Evolutionary conservation across 1,284 basidiomycete species (phyloP).

Genomic region (Naganishia sp.): DNA sequence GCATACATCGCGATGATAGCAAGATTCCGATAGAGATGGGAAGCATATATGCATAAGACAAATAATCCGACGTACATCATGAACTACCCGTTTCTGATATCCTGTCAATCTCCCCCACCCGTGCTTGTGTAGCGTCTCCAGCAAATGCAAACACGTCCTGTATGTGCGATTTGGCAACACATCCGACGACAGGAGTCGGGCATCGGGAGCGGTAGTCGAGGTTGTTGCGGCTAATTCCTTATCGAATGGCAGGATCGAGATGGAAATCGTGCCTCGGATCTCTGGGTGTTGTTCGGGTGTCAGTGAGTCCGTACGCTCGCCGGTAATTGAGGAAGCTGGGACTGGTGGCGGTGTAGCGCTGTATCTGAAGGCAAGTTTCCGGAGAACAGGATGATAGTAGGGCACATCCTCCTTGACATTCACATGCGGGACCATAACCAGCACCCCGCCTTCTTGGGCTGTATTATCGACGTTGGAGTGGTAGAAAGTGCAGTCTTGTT

Average conservation of each 20-base stretch:
- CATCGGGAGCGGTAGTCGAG: background rate
- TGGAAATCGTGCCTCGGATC: conserved; percentile 15
- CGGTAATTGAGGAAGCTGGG: background rate
- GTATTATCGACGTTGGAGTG: conserved; percentile 27
- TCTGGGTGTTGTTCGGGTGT: conserved; percentile 17
- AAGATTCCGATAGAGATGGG: background rate
- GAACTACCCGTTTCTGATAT: conserved; percentile 81
- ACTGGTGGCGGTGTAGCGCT: conserved; percentile 17
- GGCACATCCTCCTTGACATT: conserved; percentile 42
- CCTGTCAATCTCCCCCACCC: conserved; percentile 75
- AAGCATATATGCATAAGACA: background rate
- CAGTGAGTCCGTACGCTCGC: background rate
- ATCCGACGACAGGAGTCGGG: conserved; percentile 37
- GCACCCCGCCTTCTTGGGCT: background rate
- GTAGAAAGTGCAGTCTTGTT: conserved; percentile 44
- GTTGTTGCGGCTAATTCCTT: conserved; percentile 16
- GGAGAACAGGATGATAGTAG: conserved; percentile 50
- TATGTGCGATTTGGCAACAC: conserved; percentile 60
- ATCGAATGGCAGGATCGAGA: conserved; percentile 21
- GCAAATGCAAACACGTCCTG: conserved; percentile 74
- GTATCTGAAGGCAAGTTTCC: conserved; percentile 46
- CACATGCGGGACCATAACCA: conserved; percentile 20
- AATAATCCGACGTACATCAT: conserved; percentile 61
- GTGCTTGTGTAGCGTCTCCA: conserved; percentile 81
- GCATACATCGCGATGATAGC: background rate